phyloP scores from a whole-genome alignment of 148 eudicot genomes.

The Persicaria tinctoria region DNA sequence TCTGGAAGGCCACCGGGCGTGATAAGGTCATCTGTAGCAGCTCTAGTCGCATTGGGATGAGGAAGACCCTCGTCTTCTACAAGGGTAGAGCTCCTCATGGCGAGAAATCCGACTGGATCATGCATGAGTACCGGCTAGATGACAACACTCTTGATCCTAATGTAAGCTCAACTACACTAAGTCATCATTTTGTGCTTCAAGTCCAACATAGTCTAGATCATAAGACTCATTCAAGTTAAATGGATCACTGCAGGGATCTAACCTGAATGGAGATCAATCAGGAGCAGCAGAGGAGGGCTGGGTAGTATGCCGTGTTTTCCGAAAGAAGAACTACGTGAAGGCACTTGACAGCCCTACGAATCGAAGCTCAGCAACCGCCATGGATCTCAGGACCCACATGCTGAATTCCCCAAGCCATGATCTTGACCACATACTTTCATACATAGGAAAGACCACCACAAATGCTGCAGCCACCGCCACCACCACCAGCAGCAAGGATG shows the following conservation, averaged over 20 bases:
- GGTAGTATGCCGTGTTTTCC: slow-evolving; percentile 52
- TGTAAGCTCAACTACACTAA: not conserved
- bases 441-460: not conserved
- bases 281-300: slow-evolving; percentile 33
- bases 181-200: not conserved
- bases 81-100: slow-evolving; percentile 75
- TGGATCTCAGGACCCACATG: not conserved
- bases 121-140: slow-evolving; percentile 62
- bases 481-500: not conserved
- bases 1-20: slow-evolving; percentile 84
- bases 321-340: slow-evolving; percentile 41
- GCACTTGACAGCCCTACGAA: slow-evolving; percentile 20
- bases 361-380: not conserved
- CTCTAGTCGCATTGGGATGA: slow-evolving; percentile 41
- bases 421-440: slow-evolving; percentile 4
- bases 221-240: not conserved
- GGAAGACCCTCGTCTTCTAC: slow-evolving; percentile 72
- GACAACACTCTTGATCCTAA: slow-evolving; percentile 24
- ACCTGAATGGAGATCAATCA: slow-evolving; percentile 5
- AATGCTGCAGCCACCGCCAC: too few species aligned
- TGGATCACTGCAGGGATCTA: not conserved
- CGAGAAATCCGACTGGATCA: slow-evolving; percentile 69
- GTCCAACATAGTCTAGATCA: not conserved
- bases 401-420: not conserved
- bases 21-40: slow-evolving; percentile 47